Percentiles rank a stretch among this genome's conserved stretches.
phyloP scores from a whole-genome alignment of 1,139 yeast genomes.

The Saccharomyces hybrid region DNA sequence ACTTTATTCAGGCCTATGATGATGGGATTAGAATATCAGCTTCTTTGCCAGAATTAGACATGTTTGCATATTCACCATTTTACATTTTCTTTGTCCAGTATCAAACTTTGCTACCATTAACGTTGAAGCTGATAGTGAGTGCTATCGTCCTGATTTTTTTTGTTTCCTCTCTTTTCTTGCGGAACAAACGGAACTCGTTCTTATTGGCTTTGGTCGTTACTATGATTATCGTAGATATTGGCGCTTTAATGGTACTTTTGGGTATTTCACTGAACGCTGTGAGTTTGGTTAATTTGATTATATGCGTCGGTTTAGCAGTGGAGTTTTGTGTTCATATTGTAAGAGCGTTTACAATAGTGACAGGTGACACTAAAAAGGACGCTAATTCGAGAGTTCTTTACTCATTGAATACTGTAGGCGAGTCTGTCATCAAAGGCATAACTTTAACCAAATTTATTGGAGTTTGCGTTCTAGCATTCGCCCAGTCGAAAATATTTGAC shows the following conservation, averaged over 20 bases:
- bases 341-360: conserved; percentile 56
- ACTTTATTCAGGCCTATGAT: conserved; percentile 72
- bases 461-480: conserved; percentile 75
- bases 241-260: conserved; percentile 76
- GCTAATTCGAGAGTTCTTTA: conserved; percentile 36
- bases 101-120: conserved; percentile 48
- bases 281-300: conserved; percentile 75
- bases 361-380: conserved; percentile 28
- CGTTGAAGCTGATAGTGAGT: conserved; percentile 46
- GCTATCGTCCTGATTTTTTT: conserved; percentile 53
- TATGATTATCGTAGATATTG: conserved; percentile 62
- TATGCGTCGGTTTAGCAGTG: conserved; percentile 86
- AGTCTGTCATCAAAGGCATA: conserved; percentile 83
- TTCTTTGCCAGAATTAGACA: conserved; percentile 48
- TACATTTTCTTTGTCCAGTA: conserved; percentile 91
- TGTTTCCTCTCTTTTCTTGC: conserved; percentile 52
- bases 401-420: conserved; percentile 71
- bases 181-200: conserved; percentile 54
- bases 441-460: conserved; percentile 86
- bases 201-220: conserved; percentile 52
- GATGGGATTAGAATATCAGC: conserved; percentile 63
- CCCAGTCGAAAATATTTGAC: conserved; percentile 79
- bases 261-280: conserved; percentile 80
- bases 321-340: conserved; percentile 88
- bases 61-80: conserved; percentile 88